phyloP scores from a whole-genome alignment of 768 basidiomycete species.

The Russula sp. region DNA sequence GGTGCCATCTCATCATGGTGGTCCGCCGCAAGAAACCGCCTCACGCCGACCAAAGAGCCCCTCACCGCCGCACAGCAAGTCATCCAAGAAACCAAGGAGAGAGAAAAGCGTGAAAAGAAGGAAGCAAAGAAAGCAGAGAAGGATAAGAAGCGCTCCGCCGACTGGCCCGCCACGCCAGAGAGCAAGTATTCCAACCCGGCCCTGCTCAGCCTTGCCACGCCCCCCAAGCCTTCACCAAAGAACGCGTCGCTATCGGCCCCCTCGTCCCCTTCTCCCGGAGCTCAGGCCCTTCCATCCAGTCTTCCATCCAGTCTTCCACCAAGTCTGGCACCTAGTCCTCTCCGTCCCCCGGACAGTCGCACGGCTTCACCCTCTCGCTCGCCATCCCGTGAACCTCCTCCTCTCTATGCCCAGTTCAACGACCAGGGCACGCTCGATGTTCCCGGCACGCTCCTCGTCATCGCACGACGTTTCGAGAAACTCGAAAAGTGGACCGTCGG shows the following conservation, averaged over 20 bases:
- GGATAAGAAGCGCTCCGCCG: slow-evolving; percentile 29
- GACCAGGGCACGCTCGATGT: slow-evolving; percentile 67
- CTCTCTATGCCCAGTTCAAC: slow-evolving; percentile 71
- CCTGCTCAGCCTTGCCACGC: slow-evolving; percentile 45
- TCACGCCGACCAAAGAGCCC: slow-evolving; percentile 71
- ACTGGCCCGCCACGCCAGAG: slow-evolving; percentile 50
- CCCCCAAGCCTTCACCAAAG: slow-evolving; percentile 39
- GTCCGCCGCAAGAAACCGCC: slow-evolving; percentile 61
- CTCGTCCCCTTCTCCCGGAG: slow-evolving; percentile 57
- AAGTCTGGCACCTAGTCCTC: slow-evolving; percentile 58
- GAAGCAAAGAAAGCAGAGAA: slow-evolving; percentile 37
- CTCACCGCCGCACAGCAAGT: slow-evolving; percentile 85
- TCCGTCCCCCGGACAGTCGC: slow-evolving; percentile 41
- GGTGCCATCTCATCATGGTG: slow-evolving; percentile 46
- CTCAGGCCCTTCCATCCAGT: slow-evolving; percentile 37
- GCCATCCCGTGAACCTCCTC: slow-evolving; percentile 54
- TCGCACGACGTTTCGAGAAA: slow-evolving; percentile 81
- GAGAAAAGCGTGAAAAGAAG: slow-evolving; percentile 45
- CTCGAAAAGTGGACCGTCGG: slow-evolving; percentile 86
- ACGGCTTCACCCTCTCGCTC: slow-evolving; percentile 43
- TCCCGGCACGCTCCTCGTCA: slow-evolving; percentile 61
- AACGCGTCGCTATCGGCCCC: slow-evolving; percentile 46
- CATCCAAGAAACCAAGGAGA: slow-evolving; percentile 62
- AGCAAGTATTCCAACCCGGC: slow-evolving; percentile 52
- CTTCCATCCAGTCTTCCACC: slow-evolving; percentile 40